Evolutionary conservation across 2,329 filamentous ascomycete species (phyloP).

Genomic region (Orbilia ellipsospora): DNA sequence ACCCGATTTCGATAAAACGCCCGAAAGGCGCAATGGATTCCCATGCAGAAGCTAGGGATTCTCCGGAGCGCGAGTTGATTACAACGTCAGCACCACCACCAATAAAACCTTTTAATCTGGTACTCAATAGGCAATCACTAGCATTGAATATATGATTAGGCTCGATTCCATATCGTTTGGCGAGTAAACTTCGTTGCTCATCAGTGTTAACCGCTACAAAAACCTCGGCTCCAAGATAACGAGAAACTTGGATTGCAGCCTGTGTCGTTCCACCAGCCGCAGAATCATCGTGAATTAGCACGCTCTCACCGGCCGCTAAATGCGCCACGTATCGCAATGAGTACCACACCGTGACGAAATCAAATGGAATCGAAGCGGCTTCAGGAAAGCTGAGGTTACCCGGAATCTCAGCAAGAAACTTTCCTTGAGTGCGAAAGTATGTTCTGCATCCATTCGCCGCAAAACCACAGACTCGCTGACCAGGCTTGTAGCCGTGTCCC

Average conservation of each 20-base stretch:
- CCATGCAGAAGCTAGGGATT: slow-evolving; percentile 65
- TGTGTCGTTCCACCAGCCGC: slow-evolving; percentile 27
- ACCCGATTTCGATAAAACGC: slow-evolving; percentile 65
- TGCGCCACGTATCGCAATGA: slow-evolving; percentile 24
- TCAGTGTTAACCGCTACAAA: slow-evolving; percentile 63
- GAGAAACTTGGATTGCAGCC: slow-evolving; percentile 35
- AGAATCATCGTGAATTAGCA: slow-evolving; percentile 28
- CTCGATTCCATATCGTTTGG: slow-evolving; percentile 59
- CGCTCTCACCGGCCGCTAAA: slow-evolving; percentile 3
- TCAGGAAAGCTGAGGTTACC: slow-evolving; percentile 7
- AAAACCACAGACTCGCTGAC: slow-evolving; percentile 30
- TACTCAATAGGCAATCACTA: too few relatives aligned
- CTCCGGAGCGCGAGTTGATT: slow-evolving; percentile 66
- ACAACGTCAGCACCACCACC: slow-evolving; percentile 64
- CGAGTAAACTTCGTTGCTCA: slow-evolving; percentile 62
- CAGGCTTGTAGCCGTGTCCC: slow-evolving; percentile 4
- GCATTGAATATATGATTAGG: slow-evolving; percentile 63
- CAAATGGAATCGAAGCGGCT: slow-evolving; percentile 36
- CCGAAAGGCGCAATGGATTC: slow-evolving; percentile 65
- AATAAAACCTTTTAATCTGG: slow-evolving; percentile 62
- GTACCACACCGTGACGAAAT: slow-evolving; percentile 32
- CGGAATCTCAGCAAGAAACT: slow-evolving; percentile 17
- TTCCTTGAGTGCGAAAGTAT: slow-evolving; percentile 9
- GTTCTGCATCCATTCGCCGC: slow-evolving; percentile 12
- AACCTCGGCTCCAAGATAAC: slow-evolving; percentile 60